phyloP scores from a whole-genome alignment of 1,139 yeast genomes.

The Starmera stellimalicola region DNA sequence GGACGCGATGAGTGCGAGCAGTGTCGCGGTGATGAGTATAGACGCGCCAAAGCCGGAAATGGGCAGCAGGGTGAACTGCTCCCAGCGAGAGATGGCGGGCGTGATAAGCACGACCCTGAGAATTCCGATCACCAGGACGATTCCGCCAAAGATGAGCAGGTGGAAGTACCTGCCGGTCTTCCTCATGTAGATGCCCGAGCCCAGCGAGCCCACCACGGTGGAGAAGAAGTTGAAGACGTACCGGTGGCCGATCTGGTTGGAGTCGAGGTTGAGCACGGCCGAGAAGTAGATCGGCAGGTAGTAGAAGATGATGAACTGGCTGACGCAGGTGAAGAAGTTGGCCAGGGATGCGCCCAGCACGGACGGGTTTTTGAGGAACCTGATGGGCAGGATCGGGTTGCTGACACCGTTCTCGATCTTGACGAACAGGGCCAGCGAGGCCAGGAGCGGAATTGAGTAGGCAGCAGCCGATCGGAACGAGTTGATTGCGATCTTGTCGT shows the following conservation, averaged over 20 bases:
- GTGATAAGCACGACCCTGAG: constrained; percentile 28
- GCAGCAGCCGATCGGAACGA: constrained; percentile 7
- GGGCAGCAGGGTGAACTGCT: constrained; percentile 23
- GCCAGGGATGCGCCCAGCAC: constrained; percentile 56
- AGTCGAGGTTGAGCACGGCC: constrained; percentile 43
- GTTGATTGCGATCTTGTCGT: constrained; percentile 20
- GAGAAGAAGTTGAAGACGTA: constrained; percentile 62
- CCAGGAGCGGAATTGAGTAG: constrained; percentile 17
- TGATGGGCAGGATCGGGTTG: constrained; percentile 63
- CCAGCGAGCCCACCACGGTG: constrained; percentile 59
- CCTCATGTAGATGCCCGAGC: constrained; percentile 63
- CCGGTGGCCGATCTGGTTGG: constrained; percentile 55
- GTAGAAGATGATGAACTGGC: constrained; percentile 43
- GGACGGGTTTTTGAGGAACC: constrained; percentile 45
- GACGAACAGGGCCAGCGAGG: constrained; percentile 28
- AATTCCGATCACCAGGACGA: constrained; percentile 38
- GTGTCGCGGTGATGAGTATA: constrained; percentile 53
- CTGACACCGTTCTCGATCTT: constrained; percentile 44
- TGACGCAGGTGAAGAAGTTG: constrained; percentile 48
- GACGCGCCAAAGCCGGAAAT: constrained; percentile 53
- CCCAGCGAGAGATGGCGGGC: constrained; percentile 26
- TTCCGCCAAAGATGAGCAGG: constrained; percentile 36
- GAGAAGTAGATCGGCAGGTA: constrained; percentile 59
- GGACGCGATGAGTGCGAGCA: constrained; percentile 52
- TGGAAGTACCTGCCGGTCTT: constrained; percentile 57